Conservation (phyloP, 331 rosid species). For the Malus hybrid region DNA sequence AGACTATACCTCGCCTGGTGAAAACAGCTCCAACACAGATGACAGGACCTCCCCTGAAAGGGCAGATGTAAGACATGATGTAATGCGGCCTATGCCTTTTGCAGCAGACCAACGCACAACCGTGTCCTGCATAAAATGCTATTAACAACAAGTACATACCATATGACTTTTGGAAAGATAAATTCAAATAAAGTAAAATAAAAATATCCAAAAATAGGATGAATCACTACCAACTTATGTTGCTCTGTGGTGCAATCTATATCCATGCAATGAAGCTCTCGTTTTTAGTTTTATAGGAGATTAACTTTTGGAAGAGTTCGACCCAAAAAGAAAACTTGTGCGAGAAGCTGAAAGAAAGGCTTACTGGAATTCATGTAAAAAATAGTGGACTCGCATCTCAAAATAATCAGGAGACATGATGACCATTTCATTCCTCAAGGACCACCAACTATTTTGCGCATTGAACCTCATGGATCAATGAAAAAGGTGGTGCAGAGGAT, state of each 20-base stretch:
- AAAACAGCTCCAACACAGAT: conserved; percentile 83
- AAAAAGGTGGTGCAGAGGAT: background rate
- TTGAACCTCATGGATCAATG: background rate
- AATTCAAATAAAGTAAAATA: background rate
- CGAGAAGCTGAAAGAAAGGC: background rate
- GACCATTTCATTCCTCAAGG: background rate
- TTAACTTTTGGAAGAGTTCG: background rate
- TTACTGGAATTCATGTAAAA: conserved; percentile 9
- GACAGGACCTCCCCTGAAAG: conserved; percentile 84
- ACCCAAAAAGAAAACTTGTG: background rate
- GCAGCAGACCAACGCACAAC: conserved; percentile 99
- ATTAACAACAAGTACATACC: conserved; percentile 18
- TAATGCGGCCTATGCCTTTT: conserved; percentile 90
- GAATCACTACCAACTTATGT: background rate
- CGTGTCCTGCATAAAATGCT: conserved; percentile 60
- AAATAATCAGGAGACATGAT: background rate
- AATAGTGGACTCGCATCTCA: background rate
- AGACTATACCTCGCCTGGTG: conserved; percentile 77
- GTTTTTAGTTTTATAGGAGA: background rate
- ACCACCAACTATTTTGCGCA: background rate
- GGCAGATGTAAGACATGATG: conserved; percentile 72
- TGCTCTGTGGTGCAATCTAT: background rate
- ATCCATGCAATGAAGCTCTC: background rate
- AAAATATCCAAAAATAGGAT: background rate
- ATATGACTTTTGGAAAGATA: background rate